These are phyloP conservation scores for Sporothrix pallida DNA, from an alignment of 2,329 filamentous ascomycete genomes.

Conservation along the genomic window DNA sequence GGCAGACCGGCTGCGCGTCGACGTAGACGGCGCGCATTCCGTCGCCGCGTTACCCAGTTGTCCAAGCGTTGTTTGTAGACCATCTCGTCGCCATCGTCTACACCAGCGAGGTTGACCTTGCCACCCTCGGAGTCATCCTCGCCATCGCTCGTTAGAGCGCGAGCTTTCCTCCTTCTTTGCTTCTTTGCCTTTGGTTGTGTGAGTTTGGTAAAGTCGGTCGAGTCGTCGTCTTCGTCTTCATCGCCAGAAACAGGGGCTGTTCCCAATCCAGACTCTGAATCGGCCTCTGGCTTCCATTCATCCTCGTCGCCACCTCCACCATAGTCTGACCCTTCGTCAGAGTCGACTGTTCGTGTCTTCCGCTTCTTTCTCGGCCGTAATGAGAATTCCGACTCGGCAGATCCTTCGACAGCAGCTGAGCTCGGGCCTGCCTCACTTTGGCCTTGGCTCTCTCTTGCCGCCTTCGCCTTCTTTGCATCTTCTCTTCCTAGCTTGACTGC, in stretches of 20 bases:
- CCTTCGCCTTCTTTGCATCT: not conserved
- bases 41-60: slow-evolving; percentile 69
- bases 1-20: slow-evolving; percentile 47
- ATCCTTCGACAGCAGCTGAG: slow-evolving; percentile 47
- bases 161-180: slow-evolving; percentile 40
- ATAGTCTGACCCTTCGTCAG: slow-evolving; percentile 31
- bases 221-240: slow-evolving; percentile 28
- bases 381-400: slow-evolving; percentile 60
- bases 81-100: slow-evolving; percentile 89
- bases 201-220: slow-evolving; percentile 41
- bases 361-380: slow-evolving; percentile 64
- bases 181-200: slow-evolving; percentile 46
- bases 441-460: not conserved
- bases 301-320: slow-evolving; percentile 53
- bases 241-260: slow-evolving; percentile 41
- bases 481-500: slow-evolving; percentile 23
- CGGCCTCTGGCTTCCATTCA: slow-evolving; percentile 37
- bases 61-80: slow-evolving; percentile 77
- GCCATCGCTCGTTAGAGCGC: not conserved
- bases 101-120: slow-evolving; percentile 57
- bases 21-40: slow-evolving; percentile 48
- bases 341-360: slow-evolving; percentile 44
- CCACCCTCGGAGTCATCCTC: slow-evolving; percentile 41
- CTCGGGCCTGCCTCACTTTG: slow-evolving; percentile 30
- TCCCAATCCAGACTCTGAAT: slow-evolving; percentile 30